Base-by-base conservation (phyloP, 2,329 filamentous ascomycete species). In the Pseudogymnoascus sp. region DNA sequence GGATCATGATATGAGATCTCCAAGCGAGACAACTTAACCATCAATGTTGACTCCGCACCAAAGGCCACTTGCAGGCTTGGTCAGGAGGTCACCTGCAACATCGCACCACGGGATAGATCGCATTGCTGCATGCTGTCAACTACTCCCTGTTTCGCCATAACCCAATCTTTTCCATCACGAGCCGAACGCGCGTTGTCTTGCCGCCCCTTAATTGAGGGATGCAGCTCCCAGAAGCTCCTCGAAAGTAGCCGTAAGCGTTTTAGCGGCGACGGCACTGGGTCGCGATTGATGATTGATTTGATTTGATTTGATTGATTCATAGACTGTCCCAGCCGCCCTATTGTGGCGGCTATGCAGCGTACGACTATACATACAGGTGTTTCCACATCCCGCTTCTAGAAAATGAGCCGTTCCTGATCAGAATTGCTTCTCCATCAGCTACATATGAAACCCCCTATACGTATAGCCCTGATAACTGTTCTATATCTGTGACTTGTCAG, bases 401-500 rank as follows among this genome's bases (percentile, higher is more conserved):
- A 44, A 59, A 24, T 58, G 64, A 62, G 63, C 60, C 26, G 17
- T 62, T 63, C 62, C 50, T 59, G 10, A 8, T 3, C 5, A 62
- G 50, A 60, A 65, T 60, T 65, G 60, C 63, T 65, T 64, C 62
- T 29, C 50, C 11, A 31, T 44, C n/a, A n/a, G n/a, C 60, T 44
- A 15, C 44, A 5, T 15, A 62, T 36, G 31, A 37, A n/a, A n/a
- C n/a, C 17, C 29, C 39, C 11, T 64, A 57, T 29, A 29, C 11
- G 36, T 50, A 65, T 64, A 68, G 64, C 60, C 24, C 60, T 69
- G 47, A 39, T 70, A 58, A 17, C 58, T 65, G 64, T 70, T 68
- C 67, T 70, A 40, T 68, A 31, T 71, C 69, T 71, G 41, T 71
- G 63, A 31, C 29, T 40, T 66, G 64, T 64, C 17, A 41, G 39